Base-by-base conservation (phyloP, 805 yeast species). In the Spathaspora girioi region DNA sequence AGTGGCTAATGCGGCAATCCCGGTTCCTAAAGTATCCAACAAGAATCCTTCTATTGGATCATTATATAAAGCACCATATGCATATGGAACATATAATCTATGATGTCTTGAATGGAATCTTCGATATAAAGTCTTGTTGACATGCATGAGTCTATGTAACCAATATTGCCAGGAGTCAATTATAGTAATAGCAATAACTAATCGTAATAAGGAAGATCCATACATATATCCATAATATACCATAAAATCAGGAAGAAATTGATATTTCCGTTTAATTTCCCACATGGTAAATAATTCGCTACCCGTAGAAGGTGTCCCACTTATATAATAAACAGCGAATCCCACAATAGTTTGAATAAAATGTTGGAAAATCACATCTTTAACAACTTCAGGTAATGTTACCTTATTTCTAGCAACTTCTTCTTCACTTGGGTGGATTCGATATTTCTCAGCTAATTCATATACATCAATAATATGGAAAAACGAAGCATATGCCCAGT, bases 91-190 rank as follows among this genome's bases (percentile, higher is more conserved):
- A 60, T 94, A 93, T 47, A 94, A 76, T 50, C 93, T 76, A 70
- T 94, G 99, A 70, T 94, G 99, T 58, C 96, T 84, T 5, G 98
- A 90, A 68, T 94, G 99, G 76, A 89, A 89, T 49, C 82, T 73
- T 56, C 79, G 81, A 78, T 94, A 94, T 46, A 92, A 73, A 50
- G 76, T 71, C 64, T 84, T 85, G 77, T 88, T 88, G 64, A 77
- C 62, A 66, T 94, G 99, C 98, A 94, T 92, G 56, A 78, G 65
- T 55, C 97, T 79, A 68, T 94, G 99, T 56, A 92, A 75, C 77
- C 83, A 82, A 69, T 88, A 94, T 71, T 94, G 99, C 99, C 99
- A 94, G 2, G 96, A 79, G 67, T 94, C 99, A 59, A 94, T 80
- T 55, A 94, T 73, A 48, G 82, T 64, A 62, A 91, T 85, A 2